These are phyloP conservation scores for Sisymbrium irio DNA, from an alignment of 345 rosid genomes.

Conservation along the genomic window DNA sequence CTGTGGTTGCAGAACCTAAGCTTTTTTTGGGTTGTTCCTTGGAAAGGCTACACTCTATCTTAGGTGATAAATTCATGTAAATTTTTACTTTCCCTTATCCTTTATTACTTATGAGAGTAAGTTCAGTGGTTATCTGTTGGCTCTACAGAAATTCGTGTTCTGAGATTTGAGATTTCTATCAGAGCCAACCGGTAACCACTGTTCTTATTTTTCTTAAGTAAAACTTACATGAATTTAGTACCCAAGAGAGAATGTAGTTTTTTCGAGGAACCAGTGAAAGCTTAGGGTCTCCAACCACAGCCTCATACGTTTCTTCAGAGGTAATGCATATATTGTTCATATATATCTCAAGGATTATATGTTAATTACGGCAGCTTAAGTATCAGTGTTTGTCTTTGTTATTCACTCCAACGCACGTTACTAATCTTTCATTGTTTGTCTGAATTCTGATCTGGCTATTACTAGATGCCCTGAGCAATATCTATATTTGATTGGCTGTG, in stretches of 20 bases:
- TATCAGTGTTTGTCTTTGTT: conserved; percentile 1
- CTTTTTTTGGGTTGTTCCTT: background rate
- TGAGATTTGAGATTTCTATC: background rate
- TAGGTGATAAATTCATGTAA: too few species aligned
- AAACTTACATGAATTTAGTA: conserved; percentile 80
- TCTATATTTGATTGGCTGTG: conserved; percentile 20
- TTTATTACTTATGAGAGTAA: too few species aligned
- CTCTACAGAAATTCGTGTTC: too few species aligned
- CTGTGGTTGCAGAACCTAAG: background rate
- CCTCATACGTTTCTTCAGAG: conserved; percentile 66
- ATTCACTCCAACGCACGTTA: background rate
- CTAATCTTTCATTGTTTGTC: background rate
- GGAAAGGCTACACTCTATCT: background rate
- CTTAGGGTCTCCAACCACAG: conserved; percentile 50
- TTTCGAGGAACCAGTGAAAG: conserved; percentile 71
- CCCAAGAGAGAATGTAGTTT: conserved; percentile 72
- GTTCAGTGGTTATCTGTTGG: too few species aligned
- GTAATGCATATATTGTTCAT: conserved; percentile 57
- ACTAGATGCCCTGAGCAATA: background rate
- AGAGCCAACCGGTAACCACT: conserved; percentile 5
- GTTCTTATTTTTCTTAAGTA: background rate
- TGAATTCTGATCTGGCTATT: background rate
- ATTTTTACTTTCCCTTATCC: too few species aligned
- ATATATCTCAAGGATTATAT: background rate
- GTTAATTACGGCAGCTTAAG: background rate